Percentiles rank a stretch among this genome's conserved stretches.
These are phyloP conservation scores for Lachnellula occidentalis DNA, from an alignment of 2,329 filamentous ascomycete species.

Conservation along the genomic window DNA sequence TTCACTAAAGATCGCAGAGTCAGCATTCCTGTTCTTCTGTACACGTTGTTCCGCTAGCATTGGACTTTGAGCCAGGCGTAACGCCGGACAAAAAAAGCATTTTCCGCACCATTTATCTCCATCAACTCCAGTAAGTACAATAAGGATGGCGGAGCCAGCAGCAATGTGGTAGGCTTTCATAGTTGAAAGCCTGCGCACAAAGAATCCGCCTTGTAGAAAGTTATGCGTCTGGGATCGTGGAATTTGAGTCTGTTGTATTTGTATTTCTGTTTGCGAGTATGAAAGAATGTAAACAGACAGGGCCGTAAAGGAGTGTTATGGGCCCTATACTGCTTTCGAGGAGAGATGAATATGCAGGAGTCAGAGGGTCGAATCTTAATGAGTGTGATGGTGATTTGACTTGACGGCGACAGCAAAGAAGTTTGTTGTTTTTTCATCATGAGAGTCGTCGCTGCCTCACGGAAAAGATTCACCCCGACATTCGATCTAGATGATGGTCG, in stretches of 20 bases:
- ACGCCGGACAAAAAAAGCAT: neutral
- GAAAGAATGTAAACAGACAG: neutral
- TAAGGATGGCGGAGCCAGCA: neutral
- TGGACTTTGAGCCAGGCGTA: neutral
- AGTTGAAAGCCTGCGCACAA: neutral
- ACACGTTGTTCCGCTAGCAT: neutral
- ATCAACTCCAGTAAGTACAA: neutral
- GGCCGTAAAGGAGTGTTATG: neutral
- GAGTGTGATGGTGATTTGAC: neutral
- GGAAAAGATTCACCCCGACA: neutral
- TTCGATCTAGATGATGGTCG: neutral
- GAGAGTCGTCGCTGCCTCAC: neutral
- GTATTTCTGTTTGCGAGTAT: neutral
- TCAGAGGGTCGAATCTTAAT: neutral
- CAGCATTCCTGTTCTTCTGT: neutral
- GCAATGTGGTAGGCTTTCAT: neutral
- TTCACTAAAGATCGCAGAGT: constrained; percentile 17
- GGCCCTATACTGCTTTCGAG: neutral
- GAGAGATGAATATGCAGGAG: neutral
- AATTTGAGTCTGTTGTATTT: neutral
- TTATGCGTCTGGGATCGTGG: neutral
- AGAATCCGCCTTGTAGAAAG: neutral
- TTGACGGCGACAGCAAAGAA: neutral
- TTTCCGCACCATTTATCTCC: neutral
- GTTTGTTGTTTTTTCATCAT: neutral